phyloP scores from a whole-genome alignment of 73 alveolate species.

The Paraurostyla sp. region DNA sequence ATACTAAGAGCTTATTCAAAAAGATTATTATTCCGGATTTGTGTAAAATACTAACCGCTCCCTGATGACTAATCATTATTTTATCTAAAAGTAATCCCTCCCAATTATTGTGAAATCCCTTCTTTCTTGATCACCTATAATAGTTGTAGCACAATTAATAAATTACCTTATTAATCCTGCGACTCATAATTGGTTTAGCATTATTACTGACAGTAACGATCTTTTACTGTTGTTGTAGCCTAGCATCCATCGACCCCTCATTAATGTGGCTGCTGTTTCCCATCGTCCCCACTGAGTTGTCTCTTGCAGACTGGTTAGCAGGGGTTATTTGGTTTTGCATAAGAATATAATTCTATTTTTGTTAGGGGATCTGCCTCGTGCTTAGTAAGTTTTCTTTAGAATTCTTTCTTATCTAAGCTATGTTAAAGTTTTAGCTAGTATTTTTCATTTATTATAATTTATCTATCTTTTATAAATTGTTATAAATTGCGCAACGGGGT shows the following conservation, averaged over 20 bases:
- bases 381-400: background rate
- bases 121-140: constrained; percentile 26
- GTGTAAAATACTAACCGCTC: constrained; percentile 5
- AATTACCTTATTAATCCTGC: background rate
- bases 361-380: background rate
- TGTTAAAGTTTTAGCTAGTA: background rate
- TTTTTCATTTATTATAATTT: background rate
- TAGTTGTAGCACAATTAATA: background rate
- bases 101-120: background rate
- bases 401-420: background rate
- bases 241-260: background rate
- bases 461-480: too few relatives aligned
- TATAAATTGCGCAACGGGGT: too few relatives aligned
- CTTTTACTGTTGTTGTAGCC: background rate
- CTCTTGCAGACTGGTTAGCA: background rate
- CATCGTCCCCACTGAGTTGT: background rate
- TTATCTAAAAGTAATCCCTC: constrained; percentile 38
- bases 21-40: background rate
- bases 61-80: background rate
- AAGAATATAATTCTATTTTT: background rate
- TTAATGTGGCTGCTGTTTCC: background rate
- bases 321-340: background rate
- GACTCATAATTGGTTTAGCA: background rate
- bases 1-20: background rate
- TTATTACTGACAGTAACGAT: background rate